A percentile compares a stretch with the other conserved stretches of the same genome.
These are phyloP conservation scores for Alnus glutinosa DNA, from an alignment of 306 rosid genomes.

Conservation along the genomic window DNA sequence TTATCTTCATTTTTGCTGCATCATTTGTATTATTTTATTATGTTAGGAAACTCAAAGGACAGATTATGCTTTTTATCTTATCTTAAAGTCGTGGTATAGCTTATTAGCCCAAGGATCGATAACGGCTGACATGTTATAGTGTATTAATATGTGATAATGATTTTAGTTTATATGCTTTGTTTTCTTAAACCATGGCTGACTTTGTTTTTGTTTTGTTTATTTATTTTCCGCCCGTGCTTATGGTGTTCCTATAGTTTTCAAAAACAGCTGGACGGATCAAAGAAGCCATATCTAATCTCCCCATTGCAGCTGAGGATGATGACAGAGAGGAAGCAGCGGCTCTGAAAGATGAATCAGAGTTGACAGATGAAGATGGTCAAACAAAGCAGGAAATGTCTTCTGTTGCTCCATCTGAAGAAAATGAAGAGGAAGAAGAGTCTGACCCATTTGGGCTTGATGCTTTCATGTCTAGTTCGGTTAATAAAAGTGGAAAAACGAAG, in stretches of 20 bases:
- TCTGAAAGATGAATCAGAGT: slow-evolving; percentile 41
- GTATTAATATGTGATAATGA: background rate
- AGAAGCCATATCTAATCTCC: slow-evolving; percentile 74
- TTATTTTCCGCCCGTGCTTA: slow-evolving; percentile 24
- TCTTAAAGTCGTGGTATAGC: background rate
- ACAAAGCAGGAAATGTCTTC: slow-evolving; percentile 18
- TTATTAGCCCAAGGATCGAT: background rate
- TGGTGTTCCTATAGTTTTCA: slow-evolving; percentile 55
- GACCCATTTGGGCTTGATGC: slow-evolving; percentile 97
- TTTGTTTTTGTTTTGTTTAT: background rate
- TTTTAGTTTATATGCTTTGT: background rate
- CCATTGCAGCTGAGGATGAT: slow-evolving; percentile 75
- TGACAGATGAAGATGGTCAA: slow-evolving; percentile 38
- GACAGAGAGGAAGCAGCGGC: slow-evolving; percentile 70
- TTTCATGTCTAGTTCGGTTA: slow-evolving; percentile 55
- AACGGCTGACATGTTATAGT: background rate
- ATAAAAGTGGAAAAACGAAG: slow-evolving; percentile 58
- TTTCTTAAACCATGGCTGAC: slow-evolving; percentile 19
- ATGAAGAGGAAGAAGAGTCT: slow-evolving; percentile 40
- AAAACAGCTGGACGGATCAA: slow-evolving; percentile 76
- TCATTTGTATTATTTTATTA: background rate
- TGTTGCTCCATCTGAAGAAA: slow-evolving; percentile 35
- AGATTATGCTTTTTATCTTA: background rate
- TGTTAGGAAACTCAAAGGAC: background rate
- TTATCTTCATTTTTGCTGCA: background rate